A percentile compares a stretch with the other conserved stretches of the same genome.
These are phyloP conservation scores for Bipolaris cookei DNA, from an alignment of 2,329 filamentous ascomycete species.

Conservation along the genomic window DNA sequence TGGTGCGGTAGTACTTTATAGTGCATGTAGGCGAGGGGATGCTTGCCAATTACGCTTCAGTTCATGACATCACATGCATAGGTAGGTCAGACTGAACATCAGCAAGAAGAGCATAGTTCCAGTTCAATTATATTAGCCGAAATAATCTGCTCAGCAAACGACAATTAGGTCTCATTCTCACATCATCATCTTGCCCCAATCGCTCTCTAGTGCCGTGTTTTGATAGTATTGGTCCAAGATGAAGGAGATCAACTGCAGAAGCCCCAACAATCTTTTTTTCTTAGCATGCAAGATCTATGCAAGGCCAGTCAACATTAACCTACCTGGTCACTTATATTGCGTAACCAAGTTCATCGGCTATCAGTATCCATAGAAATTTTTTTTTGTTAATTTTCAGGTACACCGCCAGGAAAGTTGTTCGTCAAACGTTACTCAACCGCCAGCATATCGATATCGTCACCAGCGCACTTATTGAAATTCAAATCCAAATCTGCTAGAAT, in stretches of 20 bases:
- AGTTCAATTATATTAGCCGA: too few relatives aligned
- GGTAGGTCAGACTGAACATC: neutral
- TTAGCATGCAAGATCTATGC: neutral
- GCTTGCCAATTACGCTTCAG: neutral
- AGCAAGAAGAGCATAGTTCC: neutral
- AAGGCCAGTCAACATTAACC: neutral
- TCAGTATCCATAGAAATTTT: neutral
- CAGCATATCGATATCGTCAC: neutral
- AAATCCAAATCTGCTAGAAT: neutral
- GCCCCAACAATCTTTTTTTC: neutral
- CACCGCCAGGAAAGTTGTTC: too few relatives aligned
- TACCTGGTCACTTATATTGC: neutral
- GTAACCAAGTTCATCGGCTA: neutral
- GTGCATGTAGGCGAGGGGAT: neutral
- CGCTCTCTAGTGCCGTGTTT: too few relatives aligned
- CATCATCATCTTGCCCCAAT: neutral
- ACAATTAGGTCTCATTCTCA: too few relatives aligned
- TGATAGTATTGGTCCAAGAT: neutral
- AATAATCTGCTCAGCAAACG: too few relatives aligned
- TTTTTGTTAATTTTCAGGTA: neutral
- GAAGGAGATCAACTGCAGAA: neutral
- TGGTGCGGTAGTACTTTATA: neutral
- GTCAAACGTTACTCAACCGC: too few relatives aligned
- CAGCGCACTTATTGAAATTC: neutral
- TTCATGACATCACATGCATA: neutral